These are phyloP conservation scores for Tolypocladium inflatum DNA, from an alignment of 2,329 filamentous ascomycete genomes.

Conservation along the genomic window DNA sequence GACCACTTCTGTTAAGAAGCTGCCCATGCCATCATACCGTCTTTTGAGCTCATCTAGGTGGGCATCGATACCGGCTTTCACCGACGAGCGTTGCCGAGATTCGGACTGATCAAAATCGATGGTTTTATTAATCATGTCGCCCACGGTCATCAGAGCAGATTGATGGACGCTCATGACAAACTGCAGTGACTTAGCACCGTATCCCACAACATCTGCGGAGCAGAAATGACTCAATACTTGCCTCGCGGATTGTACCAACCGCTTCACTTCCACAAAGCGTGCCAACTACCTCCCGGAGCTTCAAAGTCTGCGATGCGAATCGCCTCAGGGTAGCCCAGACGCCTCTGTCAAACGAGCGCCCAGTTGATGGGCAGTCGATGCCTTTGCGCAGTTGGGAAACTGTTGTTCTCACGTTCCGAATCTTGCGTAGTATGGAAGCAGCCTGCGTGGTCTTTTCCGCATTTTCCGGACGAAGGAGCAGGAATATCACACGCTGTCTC, in stretches of 20 bases:
- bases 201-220: too few species aligned
- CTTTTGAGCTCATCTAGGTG: conserved; percentile 71
- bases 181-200: conserved; percentile 19
- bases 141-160: conserved; percentile 52
- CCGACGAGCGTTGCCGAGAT: conserved; percentile 60
- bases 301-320: conserved; percentile 64
- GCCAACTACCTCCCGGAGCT: conserved; percentile 53
- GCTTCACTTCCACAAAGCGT: conserved; percentile 10
- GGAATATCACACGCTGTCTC: conserved; percentile 59
- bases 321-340: conserved; percentile 64
- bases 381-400: conserved; percentile 70
- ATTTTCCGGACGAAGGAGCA: conserved; percentile 63
- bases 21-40: conserved; percentile 67
- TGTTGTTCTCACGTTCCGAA: conserved; percentile 66
- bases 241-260: conserved; percentile 12
- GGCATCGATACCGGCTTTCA: conserved; percentile 61
- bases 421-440: conserved; percentile 51
- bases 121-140: conserved; percentile 60
- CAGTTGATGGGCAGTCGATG: conserved; percentile 42
- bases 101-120: conserved; percentile 75
- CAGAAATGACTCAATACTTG: conserved; percentile 23
- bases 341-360: conserved; percentile 48
- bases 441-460: conserved; percentile 43
- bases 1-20: conserved; percentile 60
- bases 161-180: conserved; percentile 51